Percentiles rank a stretch among this genome's conserved stretches.
These are phyloP conservation scores for Erodium maritimum DNA, from an alignment of 345 rosid species.

Conservation along the genomic window DNA sequence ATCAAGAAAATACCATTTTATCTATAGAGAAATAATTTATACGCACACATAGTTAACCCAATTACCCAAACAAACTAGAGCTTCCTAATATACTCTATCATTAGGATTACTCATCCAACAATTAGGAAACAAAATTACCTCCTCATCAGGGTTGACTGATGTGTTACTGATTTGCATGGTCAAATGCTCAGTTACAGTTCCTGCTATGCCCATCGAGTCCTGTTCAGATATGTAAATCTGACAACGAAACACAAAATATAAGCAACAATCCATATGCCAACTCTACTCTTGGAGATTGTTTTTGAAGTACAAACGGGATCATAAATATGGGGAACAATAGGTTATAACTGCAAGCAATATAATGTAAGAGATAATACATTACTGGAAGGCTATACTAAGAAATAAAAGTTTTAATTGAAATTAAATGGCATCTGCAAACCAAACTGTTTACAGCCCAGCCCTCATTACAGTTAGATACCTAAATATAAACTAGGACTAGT, in stretches of 20 bases:
- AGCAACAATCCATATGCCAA: background rate
- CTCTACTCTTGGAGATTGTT: background rate
- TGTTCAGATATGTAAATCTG: slow-evolving; percentile 10
- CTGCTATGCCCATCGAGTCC: slow-evolving; percentile 21
- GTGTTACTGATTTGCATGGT: slow-evolving; percentile 23
- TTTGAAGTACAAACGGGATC: background rate
- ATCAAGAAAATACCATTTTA: no score
- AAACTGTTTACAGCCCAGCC: background rate
- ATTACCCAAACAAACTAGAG: no score
- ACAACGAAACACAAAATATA: background rate
- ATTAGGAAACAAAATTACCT: slow-evolving; percentile 19
- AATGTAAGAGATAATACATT: background rate
- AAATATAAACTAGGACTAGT: background rate
- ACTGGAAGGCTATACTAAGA: background rate
- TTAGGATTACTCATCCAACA: slow-evolving; percentile 2
- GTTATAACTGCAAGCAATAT: background rate
- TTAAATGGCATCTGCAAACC: background rate
- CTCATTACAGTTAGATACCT: background rate
- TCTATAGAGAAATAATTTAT: no score
- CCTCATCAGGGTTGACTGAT: slow-evolving; percentile 28
- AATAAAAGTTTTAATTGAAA: no score
- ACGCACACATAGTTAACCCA: no score
- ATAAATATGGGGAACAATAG: background rate
- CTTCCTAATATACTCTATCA: background rate
- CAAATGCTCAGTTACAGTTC: slow-evolving; percentile 14